phyloP scores from a whole-genome alignment of 805 yeast genomes.

The Yarrowia phangngaensis region DNA sequence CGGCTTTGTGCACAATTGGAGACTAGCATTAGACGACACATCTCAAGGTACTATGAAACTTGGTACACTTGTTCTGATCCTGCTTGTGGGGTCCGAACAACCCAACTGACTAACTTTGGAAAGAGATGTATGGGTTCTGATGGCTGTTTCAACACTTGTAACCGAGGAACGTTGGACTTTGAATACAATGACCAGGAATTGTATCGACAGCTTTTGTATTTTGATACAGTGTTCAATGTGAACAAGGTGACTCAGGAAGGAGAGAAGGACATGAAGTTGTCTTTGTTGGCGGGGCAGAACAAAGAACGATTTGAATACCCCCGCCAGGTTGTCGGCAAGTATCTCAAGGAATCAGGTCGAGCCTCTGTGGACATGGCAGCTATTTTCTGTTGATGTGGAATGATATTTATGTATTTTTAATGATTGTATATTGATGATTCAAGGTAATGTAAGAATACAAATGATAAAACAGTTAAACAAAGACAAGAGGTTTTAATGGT shows the following conservation, averaged over 20 bases:
- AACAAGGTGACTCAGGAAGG: constrained; percentile 59
- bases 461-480: too few species aligned
- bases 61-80: constrained; percentile 82
- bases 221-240: constrained; percentile 73
- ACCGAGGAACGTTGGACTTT: constrained; percentile 76
- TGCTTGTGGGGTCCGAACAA: constrained; percentile 71
- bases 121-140: constrained; percentile 68
- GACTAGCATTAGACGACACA: constrained; percentile 59
- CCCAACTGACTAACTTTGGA: constrained; percentile 88
- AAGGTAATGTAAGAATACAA: too few species aligned
- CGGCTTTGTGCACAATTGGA: constrained; percentile 72
- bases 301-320: constrained; percentile 54
- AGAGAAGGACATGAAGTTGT: constrained; percentile 39
- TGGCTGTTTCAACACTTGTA: constrained; percentile 58
- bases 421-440: too few species aligned
- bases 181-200: constrained; percentile 72
- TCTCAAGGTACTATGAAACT: constrained; percentile 78
- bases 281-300: constrained; percentile 68
- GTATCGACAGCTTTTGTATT: constrained; percentile 80
- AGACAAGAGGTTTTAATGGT: too few species aligned
- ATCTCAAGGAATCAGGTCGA: constrained; percentile 77
- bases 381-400: constrained; percentile 49
- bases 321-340: constrained; percentile 61
- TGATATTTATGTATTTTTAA: constrained; percentile 22
- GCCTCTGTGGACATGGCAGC: constrained; percentile 81